A percentile compares a stretch with the other conserved stretches of the same genome.
Conservation (phyloP, 768 basidiomycete genomes). For the Lyophyllum decastes region DNA sequence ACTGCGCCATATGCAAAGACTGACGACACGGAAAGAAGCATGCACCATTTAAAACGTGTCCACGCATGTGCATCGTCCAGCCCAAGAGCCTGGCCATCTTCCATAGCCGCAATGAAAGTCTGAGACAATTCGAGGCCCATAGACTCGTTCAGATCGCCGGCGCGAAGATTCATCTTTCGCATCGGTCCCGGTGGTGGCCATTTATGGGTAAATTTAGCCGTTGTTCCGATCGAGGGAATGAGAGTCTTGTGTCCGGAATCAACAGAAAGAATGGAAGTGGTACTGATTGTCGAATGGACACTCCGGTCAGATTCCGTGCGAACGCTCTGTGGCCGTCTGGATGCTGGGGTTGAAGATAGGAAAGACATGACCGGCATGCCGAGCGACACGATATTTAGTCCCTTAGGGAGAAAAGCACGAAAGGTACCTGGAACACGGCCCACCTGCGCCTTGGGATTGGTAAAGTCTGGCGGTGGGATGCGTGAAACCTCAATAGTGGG, state of each 20-base stretch:
- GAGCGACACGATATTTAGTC: conserved; percentile 20
- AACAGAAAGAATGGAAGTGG: conserved; percentile 17
- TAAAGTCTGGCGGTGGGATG: conserved; percentile 22
- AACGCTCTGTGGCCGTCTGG: conserved; percentile 14
- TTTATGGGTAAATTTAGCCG: conserved; percentile 50
- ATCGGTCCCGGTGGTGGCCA: conserved; percentile 47
- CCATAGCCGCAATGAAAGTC: conserved; percentile 27
- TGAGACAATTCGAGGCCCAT: conserved; percentile 2
- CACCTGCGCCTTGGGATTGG: not conserved
- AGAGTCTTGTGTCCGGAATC: conserved; percentile 29
- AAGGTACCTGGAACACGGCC: conserved; percentile 4
- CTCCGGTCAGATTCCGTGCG: conserved; percentile 19
- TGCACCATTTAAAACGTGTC: conserved; percentile 64
- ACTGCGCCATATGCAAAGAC: conserved; percentile 57
- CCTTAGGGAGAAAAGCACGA: conserved; percentile 16
- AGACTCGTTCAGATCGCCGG: not conserved
- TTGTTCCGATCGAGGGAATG: conserved; percentile 32
- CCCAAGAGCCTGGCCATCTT: conserved; percentile 38
- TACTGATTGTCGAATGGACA: conserved; percentile 8
- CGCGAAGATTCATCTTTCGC: conserved; percentile 17
- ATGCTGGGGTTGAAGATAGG: conserved; percentile 1
- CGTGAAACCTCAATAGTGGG: conserved; percentile 10
- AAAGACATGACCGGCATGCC: conserved; percentile 7
- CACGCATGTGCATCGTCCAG: conserved; percentile 45
- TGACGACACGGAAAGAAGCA: conserved; percentile 54